A percentile compares a stretch with the other conserved stretches of the same genome.
These are phyloP conservation scores for Myxozyma monticola DNA, from an alignment of 805 yeast species.

Conservation along the genomic window DNA sequence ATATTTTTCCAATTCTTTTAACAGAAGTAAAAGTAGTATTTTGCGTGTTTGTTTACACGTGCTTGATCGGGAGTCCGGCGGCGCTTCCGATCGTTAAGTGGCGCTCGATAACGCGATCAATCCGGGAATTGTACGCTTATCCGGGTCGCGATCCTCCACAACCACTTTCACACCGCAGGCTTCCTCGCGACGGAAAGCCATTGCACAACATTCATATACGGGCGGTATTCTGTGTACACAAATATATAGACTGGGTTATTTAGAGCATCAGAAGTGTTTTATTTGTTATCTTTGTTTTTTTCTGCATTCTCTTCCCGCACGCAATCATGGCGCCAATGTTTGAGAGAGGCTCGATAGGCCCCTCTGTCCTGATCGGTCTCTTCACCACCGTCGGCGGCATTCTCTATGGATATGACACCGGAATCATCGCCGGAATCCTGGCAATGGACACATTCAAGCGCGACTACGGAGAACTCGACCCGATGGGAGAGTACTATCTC, in stretches of 20 bases:
- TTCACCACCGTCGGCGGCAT: conserved; percentile 92
- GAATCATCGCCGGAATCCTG: conserved; percentile 72
- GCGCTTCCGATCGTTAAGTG: too few relatives aligned
- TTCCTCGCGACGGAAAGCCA: too few relatives aligned
- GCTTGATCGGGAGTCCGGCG: too few relatives aligned
- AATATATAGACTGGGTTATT: not conserved
- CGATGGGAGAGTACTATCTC: conserved; percentile 10
- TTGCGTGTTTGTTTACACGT: too few relatives aligned
- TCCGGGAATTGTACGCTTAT: too few relatives aligned
- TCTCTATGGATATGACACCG: conserved; percentile 87
- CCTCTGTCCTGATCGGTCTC: conserved; percentile 67
- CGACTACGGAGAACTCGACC: conserved; percentile 17
- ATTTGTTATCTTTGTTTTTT: not conserved
- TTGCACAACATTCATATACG: too few relatives aligned
- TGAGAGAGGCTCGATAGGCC: conserved; percentile 17
- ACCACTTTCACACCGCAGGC: too few relatives aligned
- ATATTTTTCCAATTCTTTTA: too few relatives aligned
- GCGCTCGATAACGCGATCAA: too few relatives aligned
- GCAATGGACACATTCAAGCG: conserved; percentile 53
- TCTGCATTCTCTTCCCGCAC: not conserved
- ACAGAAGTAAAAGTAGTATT: too few relatives aligned
- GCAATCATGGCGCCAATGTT: conserved; percentile 2
- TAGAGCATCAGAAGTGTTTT: not conserved
- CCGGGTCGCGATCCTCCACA: too few relatives aligned
- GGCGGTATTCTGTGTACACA: not conserved